Evolutionary conservation across 352 stramenopile species (phyloP).

Genomic region (Thalassiosira livingstoniorum): DNA sequence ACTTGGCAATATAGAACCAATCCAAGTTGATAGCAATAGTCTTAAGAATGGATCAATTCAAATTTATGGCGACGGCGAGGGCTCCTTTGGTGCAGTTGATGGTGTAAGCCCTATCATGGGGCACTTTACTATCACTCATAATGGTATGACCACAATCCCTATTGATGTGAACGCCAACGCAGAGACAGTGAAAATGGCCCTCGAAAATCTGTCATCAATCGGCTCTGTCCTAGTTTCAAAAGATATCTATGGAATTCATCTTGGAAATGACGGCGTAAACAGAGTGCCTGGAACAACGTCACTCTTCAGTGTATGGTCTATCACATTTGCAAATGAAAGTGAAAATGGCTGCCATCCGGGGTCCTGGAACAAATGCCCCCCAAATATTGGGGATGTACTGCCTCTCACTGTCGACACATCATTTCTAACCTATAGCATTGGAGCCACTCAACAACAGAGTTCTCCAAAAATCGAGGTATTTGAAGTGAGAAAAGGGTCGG

Average conservation of each 20-base stretch:
- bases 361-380: slow-evolving; percentile 67
- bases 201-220: slow-evolving; percentile 90
- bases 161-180: slow-evolving; percentile 90
- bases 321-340: slow-evolving; percentile 76
- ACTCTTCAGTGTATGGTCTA: slow-evolving; percentile 65
- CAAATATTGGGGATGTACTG: slow-evolving; percentile 88
- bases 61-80: slow-evolving; percentile 58
- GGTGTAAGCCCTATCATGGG: slow-evolving; percentile 79
- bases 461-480: slow-evolving; percentile 70
- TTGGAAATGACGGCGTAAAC: slow-evolving; percentile 48
- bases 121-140: slow-evolving; percentile 89
- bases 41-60: slow-evolving; percentile 56
- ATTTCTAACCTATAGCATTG: slow-evolving; percentile 46
- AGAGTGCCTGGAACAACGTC: slow-evolving; percentile 50
- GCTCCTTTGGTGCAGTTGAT: slow-evolving; percentile 60
- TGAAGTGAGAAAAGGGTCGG: slow-evolving; percentile 75
- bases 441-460: slow-evolving; percentile 53
- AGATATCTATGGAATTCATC: slow-evolving; percentile 63
- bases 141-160: slow-evolving; percentile 83
- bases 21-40: slow-evolving; percentile 62
- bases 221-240: slow-evolving; percentile 90
- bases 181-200: slow-evolving; percentile 87
- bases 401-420: slow-evolving; percentile 72
- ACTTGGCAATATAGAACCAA: slow-evolving; percentile 80
- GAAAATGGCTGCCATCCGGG: slow-evolving; percentile 55